Base-by-base conservation (phyloP, 441 rosid genomes). In the Populus hybrid region DNA sequence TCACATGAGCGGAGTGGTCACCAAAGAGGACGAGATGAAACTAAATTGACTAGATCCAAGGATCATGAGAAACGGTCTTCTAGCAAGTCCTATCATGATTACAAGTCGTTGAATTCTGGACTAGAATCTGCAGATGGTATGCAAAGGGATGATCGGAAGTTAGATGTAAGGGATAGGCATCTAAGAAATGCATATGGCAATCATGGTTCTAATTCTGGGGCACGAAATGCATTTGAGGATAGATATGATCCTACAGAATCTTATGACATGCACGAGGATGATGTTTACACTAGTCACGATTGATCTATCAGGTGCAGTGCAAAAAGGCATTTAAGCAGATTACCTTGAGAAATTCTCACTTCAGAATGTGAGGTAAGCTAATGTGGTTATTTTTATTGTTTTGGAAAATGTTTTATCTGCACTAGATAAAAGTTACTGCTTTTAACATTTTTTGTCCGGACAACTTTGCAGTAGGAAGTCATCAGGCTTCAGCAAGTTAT, bases 211-310 rank as follows among this genome's bases (percentile, higher is more conserved):
- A 79, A 83, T 50, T 40, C 78, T 71, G 30, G 19, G 64, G 76
- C 24, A 21, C 79, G 83, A 65, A 77, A 82, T 80, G 82, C 78
- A 76, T 92, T 92, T 85, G 92, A 86, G 59, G 97, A 94, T 86
- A 84, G 99, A 84, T 92, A 94, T 81, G 84, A 90, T 85, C 98
- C 98, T 75, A 83, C 70, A 70, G 89, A 82, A 82, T 88, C 84
- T 67, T 86, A 75, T 36, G 84, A 83, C 78, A 23, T 42, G 23
- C 26, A 67, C 38, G 85, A 83, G 73, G 83, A 83, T 75, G 84
- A 85, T 77, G 75, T 67, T 35, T 66, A 75, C 50, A 38, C 61
- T 63, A 68, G 77, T 26, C 28, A 11, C 19, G 40, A 74, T 77
- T 77, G 61, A 75, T 53, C 57, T 69, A 70, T 79, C 57, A 50